Percentiles rank a stretch among this genome's conserved stretches.
Evolutionary conservation across 768 basidiomycete species (phyloP).

Genomic region (Crucibulum laeve): DNA sequence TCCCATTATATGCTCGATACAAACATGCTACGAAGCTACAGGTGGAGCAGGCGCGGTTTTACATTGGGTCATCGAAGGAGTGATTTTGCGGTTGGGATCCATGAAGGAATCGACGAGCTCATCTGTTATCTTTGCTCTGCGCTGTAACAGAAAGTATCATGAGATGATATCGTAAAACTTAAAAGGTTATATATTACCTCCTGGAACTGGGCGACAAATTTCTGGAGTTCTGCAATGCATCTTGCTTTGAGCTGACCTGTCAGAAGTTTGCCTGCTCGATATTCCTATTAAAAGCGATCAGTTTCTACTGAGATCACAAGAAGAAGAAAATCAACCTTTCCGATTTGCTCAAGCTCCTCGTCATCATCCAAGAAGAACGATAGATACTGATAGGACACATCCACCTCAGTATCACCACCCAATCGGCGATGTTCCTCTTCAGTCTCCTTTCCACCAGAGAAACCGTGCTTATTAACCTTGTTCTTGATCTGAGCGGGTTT

Average conservation of each 20-base stretch:
- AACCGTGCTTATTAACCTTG: slow-evolving; percentile 94
- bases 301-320: background rate
- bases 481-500: slow-evolving; percentile 92
- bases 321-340: slow-evolving; percentile 48
- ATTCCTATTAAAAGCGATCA: slow-evolving; percentile 55
- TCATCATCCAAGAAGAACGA: slow-evolving; percentile 96
- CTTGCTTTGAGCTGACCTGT: slow-evolving; percentile 89
- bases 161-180: slow-evolving; percentile 6
- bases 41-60: slow-evolving; percentile 8
- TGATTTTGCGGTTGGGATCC: slow-evolving; percentile 76
- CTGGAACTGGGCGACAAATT: slow-evolving; percentile 85
- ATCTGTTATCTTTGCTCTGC: slow-evolving; percentile 76
- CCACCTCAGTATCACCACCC: slow-evolving; percentile 93
- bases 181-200: slow-evolving; percentile 30
- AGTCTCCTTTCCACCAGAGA: slow-evolving; percentile 94
- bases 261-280: slow-evolving; percentile 80
- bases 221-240: slow-evolving; percentile 80
- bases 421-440: slow-evolving; percentile 87
- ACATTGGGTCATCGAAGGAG: slow-evolving; percentile 43
- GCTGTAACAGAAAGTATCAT: slow-evolving; percentile 36
- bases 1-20: too few species aligned
- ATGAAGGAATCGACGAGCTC: slow-evolving; percentile 73
- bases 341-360: slow-evolving; percentile 73
- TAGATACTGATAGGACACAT: slow-evolving; percentile 93
- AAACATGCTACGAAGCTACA: too few species aligned